These are phyloP conservation scores for Neurospora discreta DNA, from an alignment of 495 filamentous ascomycete species.

Conservation along the genomic window DNA sequence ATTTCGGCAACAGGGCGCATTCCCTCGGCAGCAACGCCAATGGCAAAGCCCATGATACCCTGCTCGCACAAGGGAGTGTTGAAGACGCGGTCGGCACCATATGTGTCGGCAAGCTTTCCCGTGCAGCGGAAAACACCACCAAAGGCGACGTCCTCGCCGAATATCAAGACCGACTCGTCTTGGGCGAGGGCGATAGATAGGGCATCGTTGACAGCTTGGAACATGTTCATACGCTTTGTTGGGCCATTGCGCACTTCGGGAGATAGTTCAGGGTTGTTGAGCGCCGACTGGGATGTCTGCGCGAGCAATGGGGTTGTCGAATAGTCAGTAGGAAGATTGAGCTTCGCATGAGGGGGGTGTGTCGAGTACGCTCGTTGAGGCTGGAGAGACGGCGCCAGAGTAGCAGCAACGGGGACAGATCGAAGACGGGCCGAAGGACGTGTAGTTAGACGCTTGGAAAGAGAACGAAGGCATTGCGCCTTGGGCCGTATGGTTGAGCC, in stretches of 20 bases:
- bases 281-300: slow-evolving; percentile 59
- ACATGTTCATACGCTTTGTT: slow-evolving; percentile 80
- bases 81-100: slow-evolving; percentile 84
- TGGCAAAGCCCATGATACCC: slow-evolving; percentile 88
- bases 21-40: slow-evolving; percentile 80
- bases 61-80: slow-evolving; percentile 94
- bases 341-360: slow-evolving; percentile 40
- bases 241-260: slow-evolving; percentile 52
- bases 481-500: slow-evolving; percentile 7
- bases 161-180: slow-evolving; percentile 79
- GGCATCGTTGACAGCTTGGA: slow-evolving; percentile 86
- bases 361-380: slow-evolving; percentile 29
- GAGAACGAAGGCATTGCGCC: not conserved
- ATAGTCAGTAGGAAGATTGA: slow-evolving; percentile 88
- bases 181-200: slow-evolving; percentile 68
- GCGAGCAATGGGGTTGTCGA: slow-evolving; percentile 68
- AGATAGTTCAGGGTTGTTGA: slow-evolving; percentile 55
- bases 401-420: not conserved
- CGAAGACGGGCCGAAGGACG: not conserved
- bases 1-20: slow-evolving; percentile 94
- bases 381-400: not conserved
- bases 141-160: slow-evolving; percentile 95
- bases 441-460: not conserved
- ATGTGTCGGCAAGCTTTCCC: slow-evolving; percentile 76
- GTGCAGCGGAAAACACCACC: slow-evolving; percentile 95